Percentiles rank a stretch among this genome's conserved stretches.
Conservation (phyloP, 148 eudicot genomes). For the Chenopodium formosanum region DNA sequence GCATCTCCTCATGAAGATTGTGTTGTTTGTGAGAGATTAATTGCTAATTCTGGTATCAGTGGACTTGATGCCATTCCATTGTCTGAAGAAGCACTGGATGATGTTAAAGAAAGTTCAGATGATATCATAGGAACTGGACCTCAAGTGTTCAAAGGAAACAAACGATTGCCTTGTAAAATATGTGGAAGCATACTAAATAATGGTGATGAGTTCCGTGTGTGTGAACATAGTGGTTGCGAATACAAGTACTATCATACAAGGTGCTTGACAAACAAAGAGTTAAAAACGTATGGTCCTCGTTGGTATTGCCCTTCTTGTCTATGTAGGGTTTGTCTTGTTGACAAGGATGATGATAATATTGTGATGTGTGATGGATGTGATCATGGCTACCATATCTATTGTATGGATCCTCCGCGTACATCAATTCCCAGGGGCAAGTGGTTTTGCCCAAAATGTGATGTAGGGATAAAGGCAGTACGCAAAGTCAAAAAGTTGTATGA, state of each 20-base stretch:
- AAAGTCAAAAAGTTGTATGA: slow-evolving; percentile 49
- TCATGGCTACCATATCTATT: slow-evolving; percentile 84
- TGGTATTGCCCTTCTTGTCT: slow-evolving; percentile 99
- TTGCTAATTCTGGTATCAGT: slow-evolving; percentile 28
- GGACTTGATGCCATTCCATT: slow-evolving; percentile 24
- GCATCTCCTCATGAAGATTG: slow-evolving; percentile 74
- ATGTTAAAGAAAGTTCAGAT: slow-evolving; percentile 44
- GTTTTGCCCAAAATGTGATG: slow-evolving; percentile 78
- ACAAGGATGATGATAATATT: slow-evolving; percentile 70
- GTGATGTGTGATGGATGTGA: slow-evolving; percentile 92
- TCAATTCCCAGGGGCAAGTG: slow-evolving; percentile 67
- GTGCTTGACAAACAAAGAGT: slow-evolving; percentile 73
- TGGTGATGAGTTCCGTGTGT: slow-evolving; percentile 50
- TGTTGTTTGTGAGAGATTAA: slow-evolving; percentile 66
- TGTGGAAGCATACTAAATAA: slow-evolving; percentile 42
- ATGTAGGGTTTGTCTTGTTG: slow-evolving; percentile 73
- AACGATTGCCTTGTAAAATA: slow-evolving; percentile 43
- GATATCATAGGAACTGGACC: slow-evolving; percentile 38
- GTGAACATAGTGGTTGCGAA: slow-evolving; percentile 67
- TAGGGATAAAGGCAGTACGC: slow-evolving; percentile 49
- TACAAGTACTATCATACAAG: slow-evolving; percentile 69
- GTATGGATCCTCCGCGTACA: slow-evolving; percentile 71
- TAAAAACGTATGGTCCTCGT: slow-evolving; percentile 47
- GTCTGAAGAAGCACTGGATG: slow-evolving; percentile 33
- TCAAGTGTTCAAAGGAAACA: slow-evolving; percentile 35